Evolutionary conservation across 768 basidiomycete species (phyloP), one percentile per base, ranked within the genome.

Genomic region (Filobasidium floriforme): DNA sequence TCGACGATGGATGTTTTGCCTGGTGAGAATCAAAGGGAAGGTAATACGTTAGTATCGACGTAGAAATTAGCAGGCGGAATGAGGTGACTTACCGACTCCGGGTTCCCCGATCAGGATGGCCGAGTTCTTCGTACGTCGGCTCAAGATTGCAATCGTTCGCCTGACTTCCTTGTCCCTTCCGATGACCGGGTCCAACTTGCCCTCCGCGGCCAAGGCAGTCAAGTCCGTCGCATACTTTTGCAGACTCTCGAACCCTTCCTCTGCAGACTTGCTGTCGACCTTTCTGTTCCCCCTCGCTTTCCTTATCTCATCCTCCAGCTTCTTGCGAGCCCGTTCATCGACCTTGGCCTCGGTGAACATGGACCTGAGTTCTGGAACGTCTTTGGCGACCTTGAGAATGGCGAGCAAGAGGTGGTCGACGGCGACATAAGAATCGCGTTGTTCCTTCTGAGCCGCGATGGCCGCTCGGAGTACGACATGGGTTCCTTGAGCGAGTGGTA

Each of bases 81-180:
- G 24, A 6, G 46, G 46, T 51, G 18, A 24, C 54, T 57, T 32
- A 4, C 94, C 94, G 26, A 94, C 92, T 77, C 94, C 81, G 7
- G 78, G 79, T 79, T 90, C 91, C 68, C 92, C 93, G 71, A 98
- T 91, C 28, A 97, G 85, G 46, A 96, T 90, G n/a, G 94, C 92
- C 73, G 94, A 96, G 75, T 92, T 93, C 79, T 97, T 97, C 1
- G 92, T 96, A 75, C 93, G 57, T 40, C 80, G 64, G 70, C 89
- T 91, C 41, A 92, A 83, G 70, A 92, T 89, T 52, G 90, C 87
- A 62, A 92, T 84, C 46, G 84, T 86, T 54, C 92, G 85, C 61
- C 92, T 84, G 70, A 96, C 92, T 76, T 93, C 92, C 70, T 92
- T 88, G 76, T 94, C 92, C 69, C 80, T 66, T 5, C 79, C 80